Conservation (phyloP, 2,329 filamentous ascomycete species). For the Mycosphaerella sp. region DNA sequence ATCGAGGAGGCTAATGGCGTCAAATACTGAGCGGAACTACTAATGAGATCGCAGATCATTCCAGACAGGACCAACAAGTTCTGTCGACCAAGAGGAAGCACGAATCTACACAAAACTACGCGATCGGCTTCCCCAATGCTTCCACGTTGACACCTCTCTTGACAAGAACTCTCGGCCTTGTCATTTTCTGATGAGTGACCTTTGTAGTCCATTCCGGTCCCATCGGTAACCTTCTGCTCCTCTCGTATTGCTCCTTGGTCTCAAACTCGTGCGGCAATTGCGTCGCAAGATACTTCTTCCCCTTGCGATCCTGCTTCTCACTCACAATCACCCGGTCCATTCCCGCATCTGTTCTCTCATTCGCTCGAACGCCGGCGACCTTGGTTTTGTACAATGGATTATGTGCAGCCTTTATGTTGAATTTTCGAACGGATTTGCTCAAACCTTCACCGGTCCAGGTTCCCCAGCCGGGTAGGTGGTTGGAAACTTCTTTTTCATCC, state of each 20-base stretch:
- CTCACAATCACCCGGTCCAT: constrained; percentile 83
- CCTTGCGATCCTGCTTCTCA: constrained; percentile 87
- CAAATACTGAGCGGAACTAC: too few species aligned
- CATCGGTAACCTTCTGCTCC: constrained; percentile 75
- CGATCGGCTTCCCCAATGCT: constrained; percentile 72
- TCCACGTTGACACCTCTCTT: constrained; percentile 79
- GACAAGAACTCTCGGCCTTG: constrained; percentile 80
- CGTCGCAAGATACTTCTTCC: constrained; percentile 77
- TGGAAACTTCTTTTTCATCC: constrained; percentile 74
- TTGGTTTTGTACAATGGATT: constrained; percentile 54
- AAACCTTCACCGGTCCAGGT: constrained; percentile 82
- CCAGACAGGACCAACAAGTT: too few species aligned
- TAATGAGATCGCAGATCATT: too few species aligned
- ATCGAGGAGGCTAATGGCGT: too few species aligned
- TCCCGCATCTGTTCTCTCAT: constrained; percentile 74
- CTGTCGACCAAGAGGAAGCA: too few species aligned
- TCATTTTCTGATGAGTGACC: constrained; percentile 81
- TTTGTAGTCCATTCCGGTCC: constrained; percentile 97
- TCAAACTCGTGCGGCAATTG: constrained; percentile 87
- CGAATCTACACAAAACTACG: constrained; percentile 31
- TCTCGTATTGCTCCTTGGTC: constrained; percentile 80
- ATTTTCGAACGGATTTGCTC: constrained; percentile 60
- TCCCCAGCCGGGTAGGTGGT: constrained; percentile 90
- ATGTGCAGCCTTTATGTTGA: constrained; percentile 46
- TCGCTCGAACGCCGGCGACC: constrained; percentile 61